Evolutionary conservation across 176 grass and related monocot species (phyloP), one percentile per base, ranked within the genome.

Genomic region (Oryza glaberrima): DNA sequence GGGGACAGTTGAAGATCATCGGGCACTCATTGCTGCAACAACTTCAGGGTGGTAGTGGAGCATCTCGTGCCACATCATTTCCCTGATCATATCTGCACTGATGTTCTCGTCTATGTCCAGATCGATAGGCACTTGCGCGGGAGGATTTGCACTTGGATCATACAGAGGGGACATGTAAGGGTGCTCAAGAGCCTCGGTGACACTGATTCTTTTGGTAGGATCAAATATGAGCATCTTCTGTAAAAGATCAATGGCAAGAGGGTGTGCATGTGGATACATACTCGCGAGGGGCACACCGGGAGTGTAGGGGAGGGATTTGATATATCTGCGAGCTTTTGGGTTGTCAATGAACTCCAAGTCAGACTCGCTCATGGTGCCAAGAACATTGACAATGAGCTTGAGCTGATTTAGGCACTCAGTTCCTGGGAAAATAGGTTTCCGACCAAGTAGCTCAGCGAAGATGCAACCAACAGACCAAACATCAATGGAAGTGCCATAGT

Each of bases 51-150:
- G 88, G 84, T 86, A 90, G 69, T 90, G 88, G 28, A 90, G 88
- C 88, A 90, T 90, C 79, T 90, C 88, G 20, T 90, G 79, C 88
- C 88, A 90, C 84, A 90, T 90, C 88, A 83, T 90, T 78, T 90
- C 88, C 48, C 88, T 38, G 49, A 90, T 90, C 84, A 90, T 83
- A 38, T 90, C 88, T 48, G 80, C 65, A 4, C 75, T 75, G 38
- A 90, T 67, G 69, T 90, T 86, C 51, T 90, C 88, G 0, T 90
- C 88, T 73, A 90, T 90, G 79, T 90, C 88, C 0, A 90, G 88
- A 28, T 90, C 88, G 0, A 90, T 82, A 73, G 88, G 88, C 58
- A 90, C 88, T 67, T 90, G 79, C 0, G 88, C 88, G 15, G 88
- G 88, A 67, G 88, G 88, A 36, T 90, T 90, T 40, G 83, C 78